Conservation (phyloP, 2,329 filamentous ascomycete species). For the Pestalotiopsis fici region DNA sequence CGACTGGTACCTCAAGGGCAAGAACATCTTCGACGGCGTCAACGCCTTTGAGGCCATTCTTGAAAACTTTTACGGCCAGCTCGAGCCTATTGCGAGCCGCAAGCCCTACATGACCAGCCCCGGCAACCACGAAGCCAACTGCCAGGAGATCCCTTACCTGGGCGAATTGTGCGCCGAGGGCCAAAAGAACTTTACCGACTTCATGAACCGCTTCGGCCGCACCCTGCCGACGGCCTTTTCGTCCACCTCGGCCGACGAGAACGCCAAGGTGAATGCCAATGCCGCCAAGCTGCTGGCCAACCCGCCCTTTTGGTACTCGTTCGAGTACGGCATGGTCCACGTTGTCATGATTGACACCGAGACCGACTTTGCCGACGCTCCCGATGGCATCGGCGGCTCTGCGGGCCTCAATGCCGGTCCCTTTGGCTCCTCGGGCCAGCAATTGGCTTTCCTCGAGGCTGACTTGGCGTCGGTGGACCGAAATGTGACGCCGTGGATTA, state of each 20-base stretch:
- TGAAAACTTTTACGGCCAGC: slow-evolving; percentile 57
- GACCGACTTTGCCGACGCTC: slow-evolving; percentile 54
- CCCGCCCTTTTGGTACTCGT: slow-evolving; percentile 62
- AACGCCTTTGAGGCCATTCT: slow-evolving; percentile 58
- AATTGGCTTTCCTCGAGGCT: slow-evolving; percentile 54
- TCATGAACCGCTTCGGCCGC: slow-evolving; percentile 53
- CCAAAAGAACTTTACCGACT: slow-evolving; percentile 63
- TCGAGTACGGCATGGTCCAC: slow-evolving; percentile 60
- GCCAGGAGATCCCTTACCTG: slow-evolving; percentile 41
- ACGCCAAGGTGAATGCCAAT: slow-evolving; percentile 43
- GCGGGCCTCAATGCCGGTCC: slow-evolving; percentile 46
- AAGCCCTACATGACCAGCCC: slow-evolving; percentile 59
- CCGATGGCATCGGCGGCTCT: slow-evolving; percentile 42
- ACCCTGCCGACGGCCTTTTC: slow-evolving; percentile 53
- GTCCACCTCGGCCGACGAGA: slow-evolving; percentile 44
- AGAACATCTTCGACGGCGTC: slow-evolving; percentile 47
- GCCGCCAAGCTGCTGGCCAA: slow-evolving; percentile 45
- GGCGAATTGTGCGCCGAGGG: slow-evolving; percentile 46
- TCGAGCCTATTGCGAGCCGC: slow-evolving; percentile 52
- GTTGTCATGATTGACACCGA: slow-evolving; percentile 57
- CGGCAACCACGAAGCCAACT: slow-evolving; percentile 62
- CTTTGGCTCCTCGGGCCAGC: slow-evolving; percentile 49
- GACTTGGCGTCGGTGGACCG: slow-evolving; percentile 60
- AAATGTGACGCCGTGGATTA: slow-evolving; percentile 52
- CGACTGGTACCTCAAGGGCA: slow-evolving; percentile 50